Evolutionary conservation across 1,284 basidiomycete species (phyloP).

Genomic region (Ceratobasidium sp.): DNA sequence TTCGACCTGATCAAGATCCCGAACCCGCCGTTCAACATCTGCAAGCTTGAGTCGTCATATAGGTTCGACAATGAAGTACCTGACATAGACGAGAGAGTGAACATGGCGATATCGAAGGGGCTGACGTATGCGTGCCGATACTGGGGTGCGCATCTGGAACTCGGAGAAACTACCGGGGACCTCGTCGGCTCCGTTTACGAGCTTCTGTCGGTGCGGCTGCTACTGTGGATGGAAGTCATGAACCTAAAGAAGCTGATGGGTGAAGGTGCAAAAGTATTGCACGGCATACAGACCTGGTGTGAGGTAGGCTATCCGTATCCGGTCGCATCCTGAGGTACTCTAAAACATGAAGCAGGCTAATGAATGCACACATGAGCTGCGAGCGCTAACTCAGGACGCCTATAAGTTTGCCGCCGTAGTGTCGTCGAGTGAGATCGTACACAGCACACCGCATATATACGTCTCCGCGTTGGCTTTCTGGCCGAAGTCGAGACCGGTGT

Average conservation of each 20-base stretch:
- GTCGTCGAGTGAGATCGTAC: background rate
- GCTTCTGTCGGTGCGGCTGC: background rate
- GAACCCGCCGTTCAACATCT: constrained; percentile 8
- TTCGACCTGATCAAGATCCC: background rate
- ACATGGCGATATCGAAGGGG: background rate
- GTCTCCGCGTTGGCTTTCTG: too few species aligned
- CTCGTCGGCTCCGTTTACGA: background rate
- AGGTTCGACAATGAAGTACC: background rate
- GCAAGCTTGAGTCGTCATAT: background rate
- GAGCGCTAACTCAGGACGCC: background rate
- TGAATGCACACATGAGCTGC: background rate
- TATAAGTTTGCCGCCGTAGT: background rate
- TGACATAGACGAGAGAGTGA: background rate
- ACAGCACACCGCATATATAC: too few species aligned
- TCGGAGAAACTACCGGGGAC: background rate
- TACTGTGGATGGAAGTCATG: constrained; percentile 17
- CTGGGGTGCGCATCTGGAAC: constrained; percentile 4
- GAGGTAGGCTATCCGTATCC: background rate
- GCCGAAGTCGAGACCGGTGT: too few species aligned
- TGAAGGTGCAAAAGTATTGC: background rate
- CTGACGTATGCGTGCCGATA: constrained; percentile 7
- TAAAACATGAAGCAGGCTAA: background rate
- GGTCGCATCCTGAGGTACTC: too few species aligned
- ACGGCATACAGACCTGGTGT: background rate
- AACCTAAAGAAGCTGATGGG: background rate